These are phyloP conservation scores for Moesziomyces globuligerus DNA, from an alignment of 1,284 basidiomycete genomes.

Conservation along the genomic window DNA sequence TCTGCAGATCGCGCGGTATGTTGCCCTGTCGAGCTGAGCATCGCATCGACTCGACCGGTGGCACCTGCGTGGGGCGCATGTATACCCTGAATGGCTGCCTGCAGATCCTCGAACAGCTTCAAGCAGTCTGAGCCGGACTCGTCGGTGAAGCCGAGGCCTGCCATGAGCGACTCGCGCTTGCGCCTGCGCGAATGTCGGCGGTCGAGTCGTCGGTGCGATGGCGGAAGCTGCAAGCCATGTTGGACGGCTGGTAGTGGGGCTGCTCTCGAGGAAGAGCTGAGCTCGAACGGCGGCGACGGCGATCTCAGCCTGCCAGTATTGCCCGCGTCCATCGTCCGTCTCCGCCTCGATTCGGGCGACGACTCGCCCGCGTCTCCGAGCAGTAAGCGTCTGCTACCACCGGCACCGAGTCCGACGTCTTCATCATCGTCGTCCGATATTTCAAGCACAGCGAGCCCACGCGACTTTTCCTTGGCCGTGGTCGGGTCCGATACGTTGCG, in stretches of 20 bases:
- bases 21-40: neutral
- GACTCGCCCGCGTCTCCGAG: slow-evolving; percentile 36
- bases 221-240: slow-evolving; percentile 8
- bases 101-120: slow-evolving; percentile 44
- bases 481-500: slow-evolving; percentile 28
- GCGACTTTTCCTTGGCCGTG: slow-evolving; percentile 3
- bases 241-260: neutral
- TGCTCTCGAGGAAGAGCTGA: slow-evolving; percentile 9
- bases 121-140: slow-evolving; percentile 26
- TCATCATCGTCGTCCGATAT: slow-evolving; percentile 27
- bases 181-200: slow-evolving; percentile 32
- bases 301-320: slow-evolving; percentile 35
- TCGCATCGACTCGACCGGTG: slow-evolving; percentile 2
- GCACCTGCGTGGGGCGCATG: slow-evolving; percentile 13
- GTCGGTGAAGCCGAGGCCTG: slow-evolving; percentile 31
- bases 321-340: slow-evolving; percentile 37
- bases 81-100: slow-evolving; percentile 38
- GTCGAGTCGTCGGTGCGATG: slow-evolving; percentile 18
- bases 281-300: slow-evolving; percentile 4
- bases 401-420: neutral
- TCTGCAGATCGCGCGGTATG: neutral
- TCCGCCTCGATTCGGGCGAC: slow-evolving; percentile 36
- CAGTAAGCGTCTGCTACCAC: slow-evolving; percentile 18
- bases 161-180: slow-evolving; percentile 42
- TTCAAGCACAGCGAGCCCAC: slow-evolving; percentile 14